phyloP scores from a whole-genome alignment of 208 protist genomes.

The Naegleria fowleri region DNA sequence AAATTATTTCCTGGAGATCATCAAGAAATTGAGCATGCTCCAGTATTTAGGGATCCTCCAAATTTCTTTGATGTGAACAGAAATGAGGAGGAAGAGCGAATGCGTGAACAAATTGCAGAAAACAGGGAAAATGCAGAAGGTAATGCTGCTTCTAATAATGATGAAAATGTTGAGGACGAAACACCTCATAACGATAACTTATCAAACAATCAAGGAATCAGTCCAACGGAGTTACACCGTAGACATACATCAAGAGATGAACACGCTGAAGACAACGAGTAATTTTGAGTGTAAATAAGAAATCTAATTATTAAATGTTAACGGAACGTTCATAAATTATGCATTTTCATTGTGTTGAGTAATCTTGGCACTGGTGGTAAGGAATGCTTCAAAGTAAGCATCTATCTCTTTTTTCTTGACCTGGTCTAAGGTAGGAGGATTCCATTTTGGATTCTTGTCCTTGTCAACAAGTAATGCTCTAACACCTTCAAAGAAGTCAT shows the following conservation, averaged over 20 bases:
- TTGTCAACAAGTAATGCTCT: slow-evolving; percentile 69
- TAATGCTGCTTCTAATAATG: neutral
- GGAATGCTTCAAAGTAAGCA: neutral
- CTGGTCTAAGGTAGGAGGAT: slow-evolving; percentile 51
- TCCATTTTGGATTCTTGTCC: slow-evolving; percentile 65
- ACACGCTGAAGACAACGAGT: too few species aligned
- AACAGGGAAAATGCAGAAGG: neutral
- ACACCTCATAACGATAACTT: neutral
- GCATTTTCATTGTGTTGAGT: neutral
- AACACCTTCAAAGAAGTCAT: slow-evolving; percentile 71
- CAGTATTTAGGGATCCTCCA: neutral
- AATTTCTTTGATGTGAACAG: neutral
- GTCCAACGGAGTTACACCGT: too few species aligned
- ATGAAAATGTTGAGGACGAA: neutral
- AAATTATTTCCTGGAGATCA: neutral
- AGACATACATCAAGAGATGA: too few species aligned
- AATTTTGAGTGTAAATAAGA: too few species aligned
- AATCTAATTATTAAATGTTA: too few species aligned
- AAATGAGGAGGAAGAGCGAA: neutral
- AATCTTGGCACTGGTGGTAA: neutral
- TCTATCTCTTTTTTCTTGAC: slow-evolving; percentile 37
- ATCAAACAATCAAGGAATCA: too few species aligned
- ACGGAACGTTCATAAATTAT: neutral
- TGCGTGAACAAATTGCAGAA: neutral
- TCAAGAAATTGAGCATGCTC: neutral